Percentiles rank a stretch among this genome's conserved stretches.
phyloP scores from a whole-genome alignment of 1,284 basidiomycete species.

The Leucocoprinus gongylophorus region DNA sequence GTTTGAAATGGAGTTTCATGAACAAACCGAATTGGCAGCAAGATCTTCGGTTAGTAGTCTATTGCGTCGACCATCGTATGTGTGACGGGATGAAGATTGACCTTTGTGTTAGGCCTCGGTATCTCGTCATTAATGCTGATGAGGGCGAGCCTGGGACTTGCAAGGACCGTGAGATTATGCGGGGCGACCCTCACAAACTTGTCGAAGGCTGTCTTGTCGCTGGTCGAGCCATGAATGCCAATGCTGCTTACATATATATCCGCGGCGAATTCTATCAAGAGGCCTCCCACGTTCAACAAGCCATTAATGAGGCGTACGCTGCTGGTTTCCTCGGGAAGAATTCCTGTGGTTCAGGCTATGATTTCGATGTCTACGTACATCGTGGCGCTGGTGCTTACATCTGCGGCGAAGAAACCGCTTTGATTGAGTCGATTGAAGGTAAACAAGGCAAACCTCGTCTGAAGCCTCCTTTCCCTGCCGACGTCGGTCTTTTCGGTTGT shows the following conservation, averaged over 20 bases:
- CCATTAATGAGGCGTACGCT: conserved; percentile 93
- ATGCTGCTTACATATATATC: conserved; percentile 97
- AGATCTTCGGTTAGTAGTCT: conserved; percentile 62
- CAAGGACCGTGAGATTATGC: conserved; percentile 97
- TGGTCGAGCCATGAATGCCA: conserved; percentile 97
- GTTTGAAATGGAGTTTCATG: conserved; percentile 99
- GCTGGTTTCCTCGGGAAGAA: conserved; percentile 90
- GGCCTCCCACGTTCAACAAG: conserved; percentile 88
- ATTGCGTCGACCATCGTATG: not conserved
- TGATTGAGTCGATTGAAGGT: conserved; percentile 95
- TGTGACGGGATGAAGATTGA: not conserved
- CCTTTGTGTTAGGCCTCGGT: conserved; percentile 61
- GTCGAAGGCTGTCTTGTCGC: conserved; percentile 97
- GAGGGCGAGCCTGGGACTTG: conserved; percentile 99
- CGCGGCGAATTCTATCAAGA: conserved; percentile 98
- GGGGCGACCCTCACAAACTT: conserved; percentile 97
- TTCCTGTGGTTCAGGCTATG: conserved; percentile 88
- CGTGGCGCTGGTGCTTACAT: conserved; percentile 98
- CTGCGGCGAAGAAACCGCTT: conserved; percentile 97
- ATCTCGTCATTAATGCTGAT: conserved; percentile 97
- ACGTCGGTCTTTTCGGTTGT: conserved; percentile 95
- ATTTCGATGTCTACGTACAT: conserved; percentile 96
- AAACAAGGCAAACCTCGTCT: conserved; percentile 98
- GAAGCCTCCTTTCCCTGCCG: conserved; percentile 99
- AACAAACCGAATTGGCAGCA: conserved; percentile 99